These are phyloP conservation scores for Chamaecrista fasciculata DNA, from an alignment of 306 rosid species.

Conservation along the genomic window DNA sequence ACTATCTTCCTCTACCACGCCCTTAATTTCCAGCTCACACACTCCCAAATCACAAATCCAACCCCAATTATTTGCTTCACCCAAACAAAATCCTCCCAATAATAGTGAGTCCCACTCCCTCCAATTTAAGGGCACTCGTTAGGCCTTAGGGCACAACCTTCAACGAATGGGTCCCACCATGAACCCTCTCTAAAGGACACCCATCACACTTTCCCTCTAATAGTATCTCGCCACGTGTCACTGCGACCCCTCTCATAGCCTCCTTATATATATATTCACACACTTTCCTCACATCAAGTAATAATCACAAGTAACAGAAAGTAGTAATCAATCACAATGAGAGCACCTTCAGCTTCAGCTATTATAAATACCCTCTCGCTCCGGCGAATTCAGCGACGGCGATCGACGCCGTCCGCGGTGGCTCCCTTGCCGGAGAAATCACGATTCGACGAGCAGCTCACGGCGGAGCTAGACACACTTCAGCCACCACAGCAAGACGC, in stretches of 20 bases:
- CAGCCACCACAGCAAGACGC: slow-evolving; percentile 9
- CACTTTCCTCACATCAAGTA: too few relatives aligned
- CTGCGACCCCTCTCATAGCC: not conserved
- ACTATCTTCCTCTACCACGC: slow-evolving; percentile 25
- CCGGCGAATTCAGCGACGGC: slow-evolving; percentile 14
- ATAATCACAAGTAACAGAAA: too few relatives aligned
- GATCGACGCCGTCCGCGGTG: slow-evolving; percentile 4
- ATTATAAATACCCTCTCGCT: slow-evolving; percentile 36
- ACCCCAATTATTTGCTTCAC: slow-evolving; percentile 17
- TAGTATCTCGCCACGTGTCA: slow-evolving; percentile 1
- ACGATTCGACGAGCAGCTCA: slow-evolving; percentile 31
- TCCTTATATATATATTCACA: slow-evolving; percentile 9
- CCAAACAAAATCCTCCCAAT: not conserved
- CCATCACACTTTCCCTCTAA: slow-evolving; percentile 9
- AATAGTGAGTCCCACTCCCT: slow-evolving; percentile 15
- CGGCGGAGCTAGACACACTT: slow-evolving; percentile 31
- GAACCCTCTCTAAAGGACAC: slow-evolving; percentile 12
- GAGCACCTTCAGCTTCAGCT: slow-evolving; percentile 39
- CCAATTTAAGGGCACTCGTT: slow-evolving; percentile 16
- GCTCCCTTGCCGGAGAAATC: slow-evolving; percentile 33
- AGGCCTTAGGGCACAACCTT: slow-evolving; percentile 5
- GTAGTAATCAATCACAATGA: slow-evolving; percentile 18
- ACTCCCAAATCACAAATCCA: slow-evolving; percentile 17
- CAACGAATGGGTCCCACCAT: slow-evolving; percentile 14
- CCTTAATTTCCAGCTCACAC: slow-evolving; percentile 32